A percentile compares a stretch with the other conserved stretches of the same genome.
Evolutionary conservation across 2,329 filamentous ascomycete species (phyloP).

Genomic region (Exophiala mesophila): DNA sequence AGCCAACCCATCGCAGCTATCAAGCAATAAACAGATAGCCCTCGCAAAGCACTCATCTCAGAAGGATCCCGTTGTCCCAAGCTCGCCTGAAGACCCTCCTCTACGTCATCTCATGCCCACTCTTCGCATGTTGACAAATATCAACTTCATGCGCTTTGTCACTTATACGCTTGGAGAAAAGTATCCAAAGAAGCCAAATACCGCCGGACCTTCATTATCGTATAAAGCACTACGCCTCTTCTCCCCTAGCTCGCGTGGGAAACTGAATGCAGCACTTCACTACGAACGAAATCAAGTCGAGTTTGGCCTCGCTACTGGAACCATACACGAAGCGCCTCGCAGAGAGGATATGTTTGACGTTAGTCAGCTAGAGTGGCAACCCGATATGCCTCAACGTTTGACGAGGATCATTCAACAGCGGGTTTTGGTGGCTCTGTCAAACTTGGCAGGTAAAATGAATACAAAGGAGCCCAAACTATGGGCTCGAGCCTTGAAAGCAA

Average conservation of each 20-base stretch:
- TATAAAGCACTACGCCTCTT: conserved; percentile 1
- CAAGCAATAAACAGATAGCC: not conserved
- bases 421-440: conserved; percentile 13
- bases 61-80: not conserved
- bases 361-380: conserved; percentile 21
- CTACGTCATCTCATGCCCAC: not conserved
- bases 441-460: conserved; percentile 4
- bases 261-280: conserved; percentile 8
- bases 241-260: not conserved
- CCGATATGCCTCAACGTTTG: conserved; percentile 16
- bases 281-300: conserved; percentile 13
- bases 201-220: not conserved
- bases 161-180: not conserved
- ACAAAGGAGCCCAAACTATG: not conserved
- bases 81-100: not conserved
- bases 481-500: not conserved
- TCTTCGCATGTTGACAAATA: not conserved
- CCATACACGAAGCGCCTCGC: not conserved
- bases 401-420: conserved; percentile 20
- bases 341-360: conserved; percentile 4
- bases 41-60: not conserved
- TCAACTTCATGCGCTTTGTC: conserved; percentile 2
- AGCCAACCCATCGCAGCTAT: not conserved
- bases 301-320: conserved; percentile 5
- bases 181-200: not conserved